Conservation (phyloP, 2,329 filamentous ascomycete genomes). For the Pleurostoma richardsiae region DNA sequence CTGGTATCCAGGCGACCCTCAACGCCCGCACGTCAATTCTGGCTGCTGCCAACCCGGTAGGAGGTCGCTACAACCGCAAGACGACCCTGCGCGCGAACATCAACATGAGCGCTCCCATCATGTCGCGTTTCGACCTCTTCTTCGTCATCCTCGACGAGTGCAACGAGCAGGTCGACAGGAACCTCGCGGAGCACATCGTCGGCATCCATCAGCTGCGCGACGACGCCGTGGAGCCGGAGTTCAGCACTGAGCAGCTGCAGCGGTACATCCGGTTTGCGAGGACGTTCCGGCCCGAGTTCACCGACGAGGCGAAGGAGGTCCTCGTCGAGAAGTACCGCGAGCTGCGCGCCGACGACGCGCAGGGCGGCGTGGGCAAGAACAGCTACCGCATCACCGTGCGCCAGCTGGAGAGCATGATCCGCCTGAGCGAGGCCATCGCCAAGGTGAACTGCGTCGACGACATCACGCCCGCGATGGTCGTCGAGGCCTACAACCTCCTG, state of each 20-base stretch:
- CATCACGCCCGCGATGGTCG: constrained; percentile 77
- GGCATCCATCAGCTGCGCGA: constrained; percentile 89
- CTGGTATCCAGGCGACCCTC: constrained; percentile 93
- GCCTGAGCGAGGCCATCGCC: constrained; percentile 93
- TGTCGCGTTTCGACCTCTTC: constrained; percentile 98
- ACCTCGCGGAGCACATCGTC: constrained; percentile 92
- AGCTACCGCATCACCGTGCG: constrained; percentile 96
- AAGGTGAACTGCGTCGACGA: constrained; percentile 96
- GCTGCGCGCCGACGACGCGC: constrained; percentile 84
- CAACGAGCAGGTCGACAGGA: constrained; percentile 84
- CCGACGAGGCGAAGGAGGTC: constrained; percentile 75
- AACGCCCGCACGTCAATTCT: constrained; percentile 95
- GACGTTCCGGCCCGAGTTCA: constrained; percentile 92
- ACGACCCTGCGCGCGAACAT: constrained; percentile 89
- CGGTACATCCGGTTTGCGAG: constrained; percentile 94
- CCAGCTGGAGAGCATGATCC: constrained; percentile 93
- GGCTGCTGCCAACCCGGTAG: constrained; percentile 92
- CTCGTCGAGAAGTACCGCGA: constrained; percentile 95
- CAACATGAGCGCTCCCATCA: constrained; percentile 98
- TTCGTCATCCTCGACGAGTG: constrained; percentile 97
- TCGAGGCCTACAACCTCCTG: constrained; percentile 86
- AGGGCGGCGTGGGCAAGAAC: constrained; percentile 89
- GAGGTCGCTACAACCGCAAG: constrained; percentile 96
- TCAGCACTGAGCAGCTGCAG: constrained; percentile 93
- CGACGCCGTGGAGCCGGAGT: constrained; percentile 85